Evolutionary conservation across 176 grass and related monocot genomes (phyloP).

Genomic region (Eleusine indica): DNA sequence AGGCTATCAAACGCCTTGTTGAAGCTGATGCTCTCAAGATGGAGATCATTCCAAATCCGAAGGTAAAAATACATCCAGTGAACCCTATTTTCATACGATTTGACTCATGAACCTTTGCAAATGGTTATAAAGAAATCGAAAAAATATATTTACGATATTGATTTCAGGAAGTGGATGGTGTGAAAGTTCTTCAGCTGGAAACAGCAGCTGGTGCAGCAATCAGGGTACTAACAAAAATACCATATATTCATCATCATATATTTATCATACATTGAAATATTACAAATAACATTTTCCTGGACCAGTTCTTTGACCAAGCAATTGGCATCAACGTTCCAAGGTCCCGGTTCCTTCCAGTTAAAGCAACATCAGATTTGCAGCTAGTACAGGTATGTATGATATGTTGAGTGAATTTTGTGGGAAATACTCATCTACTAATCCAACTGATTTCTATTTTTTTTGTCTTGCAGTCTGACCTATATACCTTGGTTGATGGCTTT

Average conservation of each 20-base stretch:
- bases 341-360: conserved; percentile 85
- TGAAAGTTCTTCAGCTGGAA: conserved; percentile 93
- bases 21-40: conserved; percentile 94
- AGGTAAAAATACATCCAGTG: conserved; percentile 41
- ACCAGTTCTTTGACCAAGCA: conserved; percentile 84
- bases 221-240: conserved; percentile 54
- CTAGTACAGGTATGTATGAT: conserved; percentile 73
- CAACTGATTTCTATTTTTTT: not conserved
- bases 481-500: conserved; percentile 87
- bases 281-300: conserved; percentile 25
- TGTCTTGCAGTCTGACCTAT: conserved; percentile 82
- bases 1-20: conserved; percentile 85
- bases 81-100: not conserved
- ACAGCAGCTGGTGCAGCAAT: conserved; percentile 93
- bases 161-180: conserved; percentile 85
- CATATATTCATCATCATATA: not conserved
- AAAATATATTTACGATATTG: conserved; percentile 2
- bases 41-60: conserved; percentile 99
- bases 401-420: conserved; percentile 4
- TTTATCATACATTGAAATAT: conserved; percentile 32
- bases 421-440: not conserved
- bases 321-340: conserved; percentile 89
- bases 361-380: conserved; percentile 89
- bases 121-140: not conserved
- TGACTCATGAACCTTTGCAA: not conserved